Evolutionary conservation across 768 basidiomycete species (phyloP).

Genomic region (Pulveroboletus sp.): DNA sequence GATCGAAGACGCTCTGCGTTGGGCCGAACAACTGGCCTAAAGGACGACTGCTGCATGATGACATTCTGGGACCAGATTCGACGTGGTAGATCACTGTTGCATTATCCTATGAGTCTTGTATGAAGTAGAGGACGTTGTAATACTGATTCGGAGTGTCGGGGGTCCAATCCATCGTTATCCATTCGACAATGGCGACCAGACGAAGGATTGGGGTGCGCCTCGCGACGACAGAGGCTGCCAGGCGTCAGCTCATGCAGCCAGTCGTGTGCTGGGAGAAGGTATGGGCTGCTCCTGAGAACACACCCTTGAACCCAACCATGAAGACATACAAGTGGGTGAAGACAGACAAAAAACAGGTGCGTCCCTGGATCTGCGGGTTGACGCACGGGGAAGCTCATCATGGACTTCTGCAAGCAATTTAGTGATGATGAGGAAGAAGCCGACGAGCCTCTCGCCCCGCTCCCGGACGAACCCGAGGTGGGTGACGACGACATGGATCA

Average conservation of each 20-base stretch:
- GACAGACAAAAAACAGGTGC: constrained; percentile 72
- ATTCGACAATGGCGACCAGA: constrained; percentile 56
- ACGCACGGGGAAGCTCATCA: not conserved
- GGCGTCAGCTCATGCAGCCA: constrained; percentile 83
- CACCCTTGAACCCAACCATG: constrained; percentile 51
- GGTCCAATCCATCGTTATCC: constrained; percentile 8
- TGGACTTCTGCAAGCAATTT: constrained; percentile 57
- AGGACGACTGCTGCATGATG: not conserved
- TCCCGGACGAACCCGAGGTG: constrained; percentile 73
- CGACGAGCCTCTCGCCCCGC: constrained; percentile 75
- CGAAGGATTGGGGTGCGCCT: constrained; percentile 73
- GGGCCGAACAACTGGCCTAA: constrained; percentile 49
- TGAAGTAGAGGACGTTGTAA: not conserved
- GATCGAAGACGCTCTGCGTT: constrained; percentile 44
- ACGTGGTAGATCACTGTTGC: not conserved
- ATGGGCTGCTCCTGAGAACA: constrained; percentile 58
- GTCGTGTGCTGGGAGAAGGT: constrained; percentile 84
- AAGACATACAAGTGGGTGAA: constrained; percentile 76
- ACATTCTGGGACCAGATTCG: not conserved
- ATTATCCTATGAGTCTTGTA: not conserved
- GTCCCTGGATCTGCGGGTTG: constrained; percentile 14
- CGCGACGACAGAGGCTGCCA: constrained; percentile 74
- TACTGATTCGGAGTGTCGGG: constrained; percentile 11
- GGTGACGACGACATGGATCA: constrained; percentile 72
- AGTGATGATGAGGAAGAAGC: constrained; percentile 79